Evolutionary conservation across 495 filamentous ascomycete species (phyloP).

Genomic region (Xylaria grammica): DNA sequence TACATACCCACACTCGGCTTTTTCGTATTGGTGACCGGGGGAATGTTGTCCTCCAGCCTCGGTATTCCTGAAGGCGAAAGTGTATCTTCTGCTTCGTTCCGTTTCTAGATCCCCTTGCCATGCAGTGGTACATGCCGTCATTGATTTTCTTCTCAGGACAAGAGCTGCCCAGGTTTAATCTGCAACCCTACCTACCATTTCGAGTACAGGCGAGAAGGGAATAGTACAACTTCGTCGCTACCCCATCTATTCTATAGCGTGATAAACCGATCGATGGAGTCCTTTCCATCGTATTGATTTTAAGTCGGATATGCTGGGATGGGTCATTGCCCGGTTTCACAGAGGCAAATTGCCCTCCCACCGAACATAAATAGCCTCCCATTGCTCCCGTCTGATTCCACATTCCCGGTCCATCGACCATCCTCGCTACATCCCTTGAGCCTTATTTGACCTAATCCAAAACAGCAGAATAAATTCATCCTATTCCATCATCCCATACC

Average conservation of each 20-base stretch:
- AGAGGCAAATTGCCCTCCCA: background rate
- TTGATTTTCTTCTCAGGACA: slow-evolving; percentile 13
- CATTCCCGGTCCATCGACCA: background rate
- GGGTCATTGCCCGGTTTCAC: slow-evolving; percentile 14
- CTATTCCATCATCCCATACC: background rate
- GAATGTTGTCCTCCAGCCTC: background rate
- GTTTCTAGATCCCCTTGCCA: slow-evolving; percentile 11
- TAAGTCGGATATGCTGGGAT: background rate
- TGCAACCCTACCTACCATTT: slow-evolving; percentile 18
- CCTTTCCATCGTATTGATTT: background rate
- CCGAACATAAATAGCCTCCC: slow-evolving; percentile 18
- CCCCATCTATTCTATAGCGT: slow-evolving; percentile 8
- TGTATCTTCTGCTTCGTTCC: background rate
- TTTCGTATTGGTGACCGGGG: background rate
- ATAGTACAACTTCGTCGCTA: slow-evolving; percentile 17
- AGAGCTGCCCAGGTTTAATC: slow-evolving; percentile 10
- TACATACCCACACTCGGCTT: background rate
- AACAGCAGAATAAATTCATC: background rate
- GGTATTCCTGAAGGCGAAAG: background rate
- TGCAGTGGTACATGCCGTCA: slow-evolving; percentile 22
- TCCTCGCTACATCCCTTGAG: background rate
- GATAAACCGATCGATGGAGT: background rate
- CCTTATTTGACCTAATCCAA: background rate
- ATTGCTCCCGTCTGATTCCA: background rate
- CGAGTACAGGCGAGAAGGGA: slow-evolving; percentile 10